Evolutionary conservation across 345 rosid species (phyloP).

Genomic region (Bruguiera gymnorhiza): DNA sequence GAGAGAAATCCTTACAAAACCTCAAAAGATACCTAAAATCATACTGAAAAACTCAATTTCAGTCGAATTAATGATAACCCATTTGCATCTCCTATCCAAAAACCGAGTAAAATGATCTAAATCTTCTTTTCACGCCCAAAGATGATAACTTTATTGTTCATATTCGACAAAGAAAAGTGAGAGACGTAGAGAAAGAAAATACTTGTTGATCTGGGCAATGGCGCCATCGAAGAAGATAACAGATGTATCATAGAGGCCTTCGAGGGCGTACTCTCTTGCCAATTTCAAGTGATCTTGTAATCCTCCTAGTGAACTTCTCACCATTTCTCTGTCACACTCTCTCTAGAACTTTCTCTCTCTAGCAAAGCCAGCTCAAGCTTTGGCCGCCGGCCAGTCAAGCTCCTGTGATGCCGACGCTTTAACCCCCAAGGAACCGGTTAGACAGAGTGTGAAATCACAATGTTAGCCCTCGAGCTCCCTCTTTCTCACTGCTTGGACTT

Average conservation of each 20-base stretch:
- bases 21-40: too few species aligned
- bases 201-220: conserved; percentile 82
- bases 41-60: too few species aligned
- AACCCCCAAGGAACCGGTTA: background rate
- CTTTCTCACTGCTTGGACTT: too few species aligned
- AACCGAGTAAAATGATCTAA: too few species aligned
- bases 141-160: too few species aligned
- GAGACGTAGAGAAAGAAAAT: background rate
- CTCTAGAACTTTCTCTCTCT: background rate
- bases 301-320: conserved; percentile 62
- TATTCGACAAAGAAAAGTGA: too few species aligned
- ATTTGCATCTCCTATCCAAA: too few species aligned
- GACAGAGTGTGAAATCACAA: background rate
- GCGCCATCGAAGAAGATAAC: conserved; percentile 94
- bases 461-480: too few species aligned
- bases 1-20: too few species aligned
- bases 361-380: background rate
- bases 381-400: background rate
- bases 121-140: too few species aligned
- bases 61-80: too few species aligned
- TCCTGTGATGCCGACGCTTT: background rate
- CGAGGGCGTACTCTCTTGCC: conserved; percentile 91
- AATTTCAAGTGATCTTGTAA: conserved; percentile 94
- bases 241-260: conserved; percentile 93
- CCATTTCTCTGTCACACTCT: conserved; percentile 11